Conservation (phyloP, 495 filamentous ascomycete genomes). For the Arthonia radiata region DNA sequence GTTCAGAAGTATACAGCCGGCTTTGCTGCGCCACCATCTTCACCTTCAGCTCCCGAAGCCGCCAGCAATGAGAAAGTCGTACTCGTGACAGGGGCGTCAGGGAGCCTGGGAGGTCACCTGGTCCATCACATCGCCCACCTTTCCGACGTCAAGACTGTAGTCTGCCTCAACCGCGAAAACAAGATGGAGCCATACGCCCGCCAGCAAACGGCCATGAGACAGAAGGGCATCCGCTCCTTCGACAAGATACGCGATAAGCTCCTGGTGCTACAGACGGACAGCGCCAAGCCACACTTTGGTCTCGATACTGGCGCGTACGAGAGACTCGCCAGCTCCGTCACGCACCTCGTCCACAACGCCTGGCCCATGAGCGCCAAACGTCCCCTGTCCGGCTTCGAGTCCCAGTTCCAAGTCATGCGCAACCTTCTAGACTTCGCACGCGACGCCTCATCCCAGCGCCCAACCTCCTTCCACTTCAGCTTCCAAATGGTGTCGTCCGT, state of each 20-base stretch:
- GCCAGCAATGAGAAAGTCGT: conserved; percentile 8
- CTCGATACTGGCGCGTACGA: conserved; percentile 16
- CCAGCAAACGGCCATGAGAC: conserved; percentile 16
- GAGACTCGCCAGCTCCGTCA: conserved; percentile 17
- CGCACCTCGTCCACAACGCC: conserved; percentile 31
- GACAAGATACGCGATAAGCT: conserved; percentile 14
- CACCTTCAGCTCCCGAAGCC: neutral
- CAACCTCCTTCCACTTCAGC: conserved; percentile 9
- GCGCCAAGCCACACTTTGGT: conserved; percentile 19
- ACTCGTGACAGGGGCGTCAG: conserved; percentile 19
- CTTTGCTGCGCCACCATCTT: neutral
- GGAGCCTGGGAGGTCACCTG: conserved; percentile 16
- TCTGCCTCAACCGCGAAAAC: conserved; percentile 25
- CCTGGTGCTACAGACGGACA: conserved; percentile 22
- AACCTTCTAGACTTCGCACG: conserved; percentile 22
- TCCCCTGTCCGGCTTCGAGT: conserved; percentile 19
- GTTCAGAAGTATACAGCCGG: neutral
- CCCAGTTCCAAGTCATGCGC: conserved; percentile 23
- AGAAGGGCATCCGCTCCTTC: conserved; percentile 14
- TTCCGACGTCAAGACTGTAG: conserved; percentile 12
- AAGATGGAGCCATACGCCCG: conserved; percentile 8
- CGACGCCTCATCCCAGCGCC: conserved; percentile 9
- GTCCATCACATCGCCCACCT: conserved; percentile 14
- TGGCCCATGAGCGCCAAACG: conserved; percentile 29
- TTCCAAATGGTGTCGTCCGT: conserved; percentile 35